Evolutionary conservation across 192 early-diverging fungal species (phyloP), one percentile per base, ranked within the genome.

Genomic region (Kappamyces sp.): DNA sequence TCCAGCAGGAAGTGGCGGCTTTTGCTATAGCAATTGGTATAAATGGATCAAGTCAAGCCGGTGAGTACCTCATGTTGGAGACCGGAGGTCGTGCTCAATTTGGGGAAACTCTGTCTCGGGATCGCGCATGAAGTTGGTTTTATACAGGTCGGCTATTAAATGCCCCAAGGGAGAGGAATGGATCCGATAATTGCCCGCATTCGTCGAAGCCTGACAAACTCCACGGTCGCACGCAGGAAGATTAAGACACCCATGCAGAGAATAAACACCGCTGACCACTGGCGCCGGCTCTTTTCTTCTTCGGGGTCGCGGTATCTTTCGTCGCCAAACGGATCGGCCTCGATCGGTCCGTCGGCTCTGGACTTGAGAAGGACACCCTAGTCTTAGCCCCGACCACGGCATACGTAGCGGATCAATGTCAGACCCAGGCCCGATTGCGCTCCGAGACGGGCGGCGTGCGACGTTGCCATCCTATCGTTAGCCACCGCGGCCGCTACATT

Each of bases 371-470:
- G 41, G 1, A 36, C 34, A 34, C 55, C 55, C 55, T 57, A 31
- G 6, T 10, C 33, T 57, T 6, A 57, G 15, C 23, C 47, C 23
- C 23, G 23, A 23, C 23, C 23, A 23, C 47, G 15, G 12, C 2
- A 8, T 53, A 53, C 88, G 78, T 85, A 83, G 63, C 85, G 84
- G 60, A 92, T 76, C 61, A 92, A 77, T 31, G 87, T 87, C 53
- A 92, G 72, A 6, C 90, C 90, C n/a, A 90, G 75, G 6, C 90
- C 90, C 47, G 84, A 81, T 65, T 84, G 77, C 49, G 86, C 85
- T 36, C 86, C 86, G 63, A 88, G 77, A 73, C 83, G 88, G 43
- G 90, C 90, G 5, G 92, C 88, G 67, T 97, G 92, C 43, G 85
- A 87, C 39, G 89, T 92, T 49, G 92, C 90, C 58, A 97, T 23